A percentile compares a stretch with the other conserved stretches of the same genome.
Evolutionary conservation across 495 filamentous ascomycete genomes (phyloP).

Genomic region (Podospora comata): DNA sequence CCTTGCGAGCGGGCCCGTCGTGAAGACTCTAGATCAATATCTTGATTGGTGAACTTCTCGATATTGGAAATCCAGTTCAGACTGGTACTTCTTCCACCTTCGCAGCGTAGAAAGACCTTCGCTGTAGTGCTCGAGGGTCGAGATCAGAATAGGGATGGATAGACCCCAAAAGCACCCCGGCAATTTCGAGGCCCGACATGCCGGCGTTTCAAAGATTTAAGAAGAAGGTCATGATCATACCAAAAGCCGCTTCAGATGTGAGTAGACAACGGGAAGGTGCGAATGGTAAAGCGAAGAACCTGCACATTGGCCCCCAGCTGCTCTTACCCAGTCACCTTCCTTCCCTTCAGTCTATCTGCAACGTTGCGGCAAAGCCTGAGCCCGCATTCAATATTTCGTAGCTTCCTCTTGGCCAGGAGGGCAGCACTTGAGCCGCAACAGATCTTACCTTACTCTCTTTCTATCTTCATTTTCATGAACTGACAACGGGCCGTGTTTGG

Average conservation of each 20-base stretch:
- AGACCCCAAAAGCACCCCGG: conserved; percentile 39
- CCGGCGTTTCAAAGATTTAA: not conserved
- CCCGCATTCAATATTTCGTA: too few relatives aligned
- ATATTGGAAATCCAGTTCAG: conserved; percentile 36
- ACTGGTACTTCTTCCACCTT: conserved; percentile 28
- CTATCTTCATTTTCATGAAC: not conserved
- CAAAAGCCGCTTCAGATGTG: too few relatives aligned
- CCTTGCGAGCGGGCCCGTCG: conserved; percentile 23
- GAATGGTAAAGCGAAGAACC: too few relatives aligned
- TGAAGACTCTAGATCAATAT: conserved; percentile 32
- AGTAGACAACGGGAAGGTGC: too few relatives aligned
- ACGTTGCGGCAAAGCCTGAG: too few relatives aligned
- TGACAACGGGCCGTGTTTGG: too few relatives aligned
- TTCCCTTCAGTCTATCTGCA: too few relatives aligned
- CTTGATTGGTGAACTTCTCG: conserved; percentile 32
- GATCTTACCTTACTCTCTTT: not conserved
- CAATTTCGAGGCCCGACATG: conserved; percentile 47
- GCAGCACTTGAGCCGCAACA: too few relatives aligned
- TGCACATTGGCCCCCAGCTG: too few relatives aligned
- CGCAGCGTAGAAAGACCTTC: conserved; percentile 29
- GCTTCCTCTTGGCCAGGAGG: too few relatives aligned
- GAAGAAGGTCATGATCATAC: too few relatives aligned
- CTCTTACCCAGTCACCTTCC: too few relatives aligned
- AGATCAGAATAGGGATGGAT: conserved; percentile 40
- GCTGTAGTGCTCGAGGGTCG: conserved; percentile 38